phyloP scores from a whole-genome alignment of 2,329 filamentous ascomycete species.

The Beauveria brongniartii region DNA sequence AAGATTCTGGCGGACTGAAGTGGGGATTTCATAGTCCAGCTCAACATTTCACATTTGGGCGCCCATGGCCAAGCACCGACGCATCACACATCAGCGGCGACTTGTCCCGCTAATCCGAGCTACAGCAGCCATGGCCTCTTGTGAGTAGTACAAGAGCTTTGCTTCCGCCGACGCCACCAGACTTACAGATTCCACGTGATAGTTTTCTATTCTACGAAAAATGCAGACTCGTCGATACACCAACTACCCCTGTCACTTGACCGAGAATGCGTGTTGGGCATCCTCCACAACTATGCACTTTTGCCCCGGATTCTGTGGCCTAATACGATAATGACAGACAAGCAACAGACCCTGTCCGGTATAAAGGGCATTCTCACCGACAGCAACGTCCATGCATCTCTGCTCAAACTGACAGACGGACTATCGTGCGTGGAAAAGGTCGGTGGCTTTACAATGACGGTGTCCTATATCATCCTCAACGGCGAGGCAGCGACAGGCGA shows the following conservation, averaged over 20 bases:
- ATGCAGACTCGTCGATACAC: background rate
- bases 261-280: background rate
- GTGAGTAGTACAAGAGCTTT: background rate
- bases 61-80: background rate
- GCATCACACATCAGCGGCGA: background rate
- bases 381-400: background rate
- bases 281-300: background rate
- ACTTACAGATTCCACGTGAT: background rate
- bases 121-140: background rate
- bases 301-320: background rate
- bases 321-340: background rate
- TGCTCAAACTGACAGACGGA: background rate
- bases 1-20: background rate
- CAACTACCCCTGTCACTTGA: background rate
- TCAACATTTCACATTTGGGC: background rate
- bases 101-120: too few relatives aligned
- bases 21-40: background rate
- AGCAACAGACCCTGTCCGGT: background rate
- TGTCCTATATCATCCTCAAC: background rate
- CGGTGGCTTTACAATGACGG: conserved; percentile 5
- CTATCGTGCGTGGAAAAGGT: background rate
- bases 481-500: background rate
- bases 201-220: background rate
- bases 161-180: background rate
- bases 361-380: background rate